A percentile compares a stretch with the other conserved stretches of the same genome.
Evolutionary conservation across 2,329 filamentous ascomycete genomes (phyloP).

Genomic region (Plenodomus lindquistii): DNA sequence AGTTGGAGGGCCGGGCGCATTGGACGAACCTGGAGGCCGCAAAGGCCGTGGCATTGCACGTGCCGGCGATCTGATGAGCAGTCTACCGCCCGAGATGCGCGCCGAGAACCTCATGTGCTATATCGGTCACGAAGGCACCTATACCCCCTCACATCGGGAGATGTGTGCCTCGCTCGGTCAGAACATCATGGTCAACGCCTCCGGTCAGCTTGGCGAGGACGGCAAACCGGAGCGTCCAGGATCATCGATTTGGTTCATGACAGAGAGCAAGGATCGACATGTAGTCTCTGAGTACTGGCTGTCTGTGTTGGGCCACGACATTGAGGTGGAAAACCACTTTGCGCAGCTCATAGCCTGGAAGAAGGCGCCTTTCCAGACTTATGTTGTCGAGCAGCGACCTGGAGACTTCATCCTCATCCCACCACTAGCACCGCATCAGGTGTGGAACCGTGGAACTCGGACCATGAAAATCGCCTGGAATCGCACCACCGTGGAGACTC

Average conservation of each 20-base stretch:
- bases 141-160: conserved; percentile 91
- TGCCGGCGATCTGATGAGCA: conserved; percentile 93
- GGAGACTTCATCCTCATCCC: conserved; percentile 95
- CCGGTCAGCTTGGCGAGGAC: conserved; percentile 63
- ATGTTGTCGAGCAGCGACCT: conserved; percentile 84
- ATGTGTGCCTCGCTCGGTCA: conserved; percentile 97
- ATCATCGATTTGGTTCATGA: conserved; percentile 99
- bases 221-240: conserved; percentile 75
- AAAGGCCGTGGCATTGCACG: conserved; percentile 65
- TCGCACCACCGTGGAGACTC: conserved; percentile 86
- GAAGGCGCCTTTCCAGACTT: conserved; percentile 88
- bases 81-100: conserved; percentile 81
- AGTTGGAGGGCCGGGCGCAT: conserved; percentile 58
- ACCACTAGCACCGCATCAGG: conserved; percentile 90
- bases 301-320: conserved; percentile 90
- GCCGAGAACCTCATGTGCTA: conserved; percentile 99
- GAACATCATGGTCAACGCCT: conserved; percentile 97
- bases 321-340: conserved; percentile 96
- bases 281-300: conserved; percentile 92
- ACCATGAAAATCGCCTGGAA: conserved; percentile 99
- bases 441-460: conserved; percentile 94
- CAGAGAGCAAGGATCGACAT: conserved; percentile 87
- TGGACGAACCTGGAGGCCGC: conserved; percentile 52
- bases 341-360: conserved; percentile 96
- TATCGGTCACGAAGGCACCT: conserved; percentile 95